Evolutionary conservation across 192 early-diverging fungal species (phyloP), one percentile per base, ranked within the genome.

Genomic region (Dispira simplex): DNA sequence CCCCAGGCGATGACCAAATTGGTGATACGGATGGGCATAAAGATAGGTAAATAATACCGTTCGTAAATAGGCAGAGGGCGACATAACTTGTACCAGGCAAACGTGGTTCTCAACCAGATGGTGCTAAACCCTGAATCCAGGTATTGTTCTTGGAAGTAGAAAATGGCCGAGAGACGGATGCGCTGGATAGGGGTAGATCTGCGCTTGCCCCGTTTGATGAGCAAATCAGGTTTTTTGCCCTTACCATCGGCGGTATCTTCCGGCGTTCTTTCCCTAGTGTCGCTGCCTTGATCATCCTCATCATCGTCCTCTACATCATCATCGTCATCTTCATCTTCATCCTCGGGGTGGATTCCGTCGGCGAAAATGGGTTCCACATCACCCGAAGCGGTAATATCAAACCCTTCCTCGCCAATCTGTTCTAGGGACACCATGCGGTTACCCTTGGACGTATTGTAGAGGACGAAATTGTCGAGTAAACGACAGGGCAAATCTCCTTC

Each of bases 391-490:
- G 71, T 66, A 0, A 82, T 65, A 46, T 82, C 73, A 0, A 55
- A 48, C 2, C 57, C 68, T 44, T 75, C 75, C n/a, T 64, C 58
- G 27, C 75, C 79, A n/a, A 80, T 53, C 21, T 75, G 71, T n/a
- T 75, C 74, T 11, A 80, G 59, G 13, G 73, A 67, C 1, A 69
- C 47, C n/a, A 77, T 43, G 23, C 14, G 26, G 46, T 77, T 76
- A 44, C 68, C 59, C 12, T 63, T 39, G 28, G 49, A 56, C 44
- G 68, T 57, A 59, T 82, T 76, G 60, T 69, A 82, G 16, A 79
- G 63, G 6, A 78, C 69, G 72, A 82, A 82, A 64, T 80, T 66
- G 55, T 80, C 72, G 20, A 82, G 66, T 11, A 65, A 68, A 25
- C 81, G 77, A 44, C 77, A 77, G 0, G 79, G 78, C 14, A 77